phyloP scores from a whole-genome alignment of 2,329 filamentous ascomycete species.

The Aspergillus proliferans region DNA sequence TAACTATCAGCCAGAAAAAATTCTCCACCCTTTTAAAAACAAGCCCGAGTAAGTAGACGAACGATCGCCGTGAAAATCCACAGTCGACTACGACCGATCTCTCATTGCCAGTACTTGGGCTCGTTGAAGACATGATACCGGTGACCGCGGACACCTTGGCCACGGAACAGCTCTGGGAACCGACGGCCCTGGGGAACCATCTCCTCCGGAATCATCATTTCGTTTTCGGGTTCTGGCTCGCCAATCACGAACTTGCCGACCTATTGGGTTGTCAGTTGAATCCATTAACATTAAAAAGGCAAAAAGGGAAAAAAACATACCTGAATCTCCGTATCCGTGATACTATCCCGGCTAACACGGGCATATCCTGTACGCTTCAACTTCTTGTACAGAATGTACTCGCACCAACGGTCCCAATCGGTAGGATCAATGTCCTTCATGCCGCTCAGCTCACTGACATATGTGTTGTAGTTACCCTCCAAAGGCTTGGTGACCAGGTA shows the following conservation, averaged over 20 bases:
- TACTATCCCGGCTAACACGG: conserved; percentile 77
- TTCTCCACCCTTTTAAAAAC: neutral
- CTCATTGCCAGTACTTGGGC: conserved; percentile 61
- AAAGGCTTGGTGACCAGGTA: conserved; percentile 89
- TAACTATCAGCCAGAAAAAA: too few species aligned
- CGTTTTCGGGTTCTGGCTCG: conserved; percentile 55
- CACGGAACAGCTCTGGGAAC: conserved; percentile 80
- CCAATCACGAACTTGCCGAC: conserved; percentile 89
- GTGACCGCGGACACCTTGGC: conserved; percentile 81
- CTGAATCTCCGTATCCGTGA: conserved; percentile 96
- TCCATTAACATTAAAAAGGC: neutral
- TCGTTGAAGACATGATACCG: conserved; percentile 93
- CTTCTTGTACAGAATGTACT: conserved; percentile 94
- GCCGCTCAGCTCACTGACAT: conserved; percentile 75
- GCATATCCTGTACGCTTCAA: conserved; percentile 83
- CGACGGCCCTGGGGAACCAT: conserved; percentile 70
- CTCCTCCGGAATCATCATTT: conserved; percentile 63
- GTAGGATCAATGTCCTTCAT: conserved; percentile 92
- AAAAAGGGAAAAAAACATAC: conserved; percentile 38
- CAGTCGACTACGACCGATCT: neutral
- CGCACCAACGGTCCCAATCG: conserved; percentile 98
- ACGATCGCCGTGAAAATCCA: neutral
- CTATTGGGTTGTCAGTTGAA: conserved; percentile 31
- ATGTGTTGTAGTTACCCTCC: conserved; percentile 94
- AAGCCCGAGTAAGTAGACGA: too few species aligned